Percentiles rank a stretch among this genome's conserved stretches.
These are phyloP conservation scores for Yamagishiella unicocca DNA, from an alignment of 139 green algal species.

Conservation along the genomic window DNA sequence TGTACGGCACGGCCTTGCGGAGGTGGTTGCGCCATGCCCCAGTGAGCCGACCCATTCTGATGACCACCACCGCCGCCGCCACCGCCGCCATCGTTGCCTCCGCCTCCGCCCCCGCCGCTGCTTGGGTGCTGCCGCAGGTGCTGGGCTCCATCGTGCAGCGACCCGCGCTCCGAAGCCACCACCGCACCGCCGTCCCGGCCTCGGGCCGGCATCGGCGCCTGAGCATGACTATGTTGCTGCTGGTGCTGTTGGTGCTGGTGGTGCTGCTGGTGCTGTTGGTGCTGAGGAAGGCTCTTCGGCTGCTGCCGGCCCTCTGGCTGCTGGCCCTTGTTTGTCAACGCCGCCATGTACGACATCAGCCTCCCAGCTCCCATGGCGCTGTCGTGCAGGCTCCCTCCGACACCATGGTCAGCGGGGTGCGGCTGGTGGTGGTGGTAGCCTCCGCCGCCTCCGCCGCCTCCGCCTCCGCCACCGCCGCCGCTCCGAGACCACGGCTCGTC, in stretches of 20 bases:
- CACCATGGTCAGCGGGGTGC: too few species aligned
- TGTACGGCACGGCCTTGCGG: too few species aligned
- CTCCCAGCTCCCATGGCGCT: not conserved
- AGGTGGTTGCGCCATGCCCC: too few species aligned
- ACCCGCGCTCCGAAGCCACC: not conserved
- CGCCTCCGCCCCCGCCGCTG: not conserved
- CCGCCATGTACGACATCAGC: constrained; percentile 16
- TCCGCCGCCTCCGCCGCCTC: too few species aligned
- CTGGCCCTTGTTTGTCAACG: not conserved
- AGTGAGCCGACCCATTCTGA: too few species aligned
- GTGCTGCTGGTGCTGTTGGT: constrained; percentile 2
- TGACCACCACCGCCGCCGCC: not conserved
- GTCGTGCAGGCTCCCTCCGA: too few species aligned
- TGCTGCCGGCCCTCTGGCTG: too few species aligned
- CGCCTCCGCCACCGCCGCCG: too few species aligned
- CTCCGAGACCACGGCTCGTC: too few species aligned
- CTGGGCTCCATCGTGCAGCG: not conserved
- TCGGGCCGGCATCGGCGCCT: not conserved
- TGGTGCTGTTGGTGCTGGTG: too few species aligned
- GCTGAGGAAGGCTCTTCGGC: not conserved
- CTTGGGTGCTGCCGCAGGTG: not conserved
- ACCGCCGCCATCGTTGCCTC: not conserved
- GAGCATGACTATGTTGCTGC: not conserved
- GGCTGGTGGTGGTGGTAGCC: too few species aligned
- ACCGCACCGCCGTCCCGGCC: not conserved